Evolutionary conservation across 768 basidiomycete species (phyloP).

Genomic region (Calocera cornea): DNA sequence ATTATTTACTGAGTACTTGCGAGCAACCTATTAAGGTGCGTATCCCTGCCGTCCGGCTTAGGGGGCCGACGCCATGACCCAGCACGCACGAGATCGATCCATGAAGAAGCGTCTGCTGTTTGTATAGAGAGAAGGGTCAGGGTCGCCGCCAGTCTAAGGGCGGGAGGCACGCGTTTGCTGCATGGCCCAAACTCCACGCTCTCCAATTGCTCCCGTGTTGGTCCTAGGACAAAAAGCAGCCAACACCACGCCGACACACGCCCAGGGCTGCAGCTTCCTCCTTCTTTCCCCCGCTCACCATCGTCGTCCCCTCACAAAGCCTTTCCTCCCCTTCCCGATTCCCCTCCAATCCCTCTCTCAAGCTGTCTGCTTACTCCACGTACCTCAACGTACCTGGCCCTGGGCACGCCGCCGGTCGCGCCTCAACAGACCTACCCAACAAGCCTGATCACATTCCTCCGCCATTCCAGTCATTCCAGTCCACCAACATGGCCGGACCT

Average conservation of each 20-base stretch:
- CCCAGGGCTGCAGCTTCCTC: neutral
- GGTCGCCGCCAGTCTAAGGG: neutral
- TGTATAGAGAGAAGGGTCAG: too few relatives aligned
- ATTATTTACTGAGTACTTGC: too few relatives aligned
- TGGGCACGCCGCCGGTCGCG: neutral
- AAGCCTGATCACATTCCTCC: neutral
- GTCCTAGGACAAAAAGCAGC: neutral
- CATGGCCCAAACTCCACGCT: neutral
- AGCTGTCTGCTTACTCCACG: neutral
- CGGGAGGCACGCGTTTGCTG: neutral
- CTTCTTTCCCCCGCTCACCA: neutral
- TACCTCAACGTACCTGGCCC: neutral
- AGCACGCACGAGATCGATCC: too few relatives aligned
- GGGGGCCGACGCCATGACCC: too few relatives aligned
- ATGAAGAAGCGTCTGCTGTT: too few relatives aligned
- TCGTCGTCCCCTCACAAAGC: neutral
- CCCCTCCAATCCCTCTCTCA: neutral
- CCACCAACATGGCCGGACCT: constrained; percentile 1
- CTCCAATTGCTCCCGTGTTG: constrained; percentile 3
- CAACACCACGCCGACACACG: neutral
- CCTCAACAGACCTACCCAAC: neutral
- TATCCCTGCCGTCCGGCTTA: too few relatives aligned
- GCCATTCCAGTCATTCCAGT: constrained; percentile 1
- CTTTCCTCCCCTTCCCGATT: neutral
- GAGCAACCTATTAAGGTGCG: too few relatives aligned